Conservation (phyloP, 768 basidiomycete species). For the Floccularia luteovirens region DNA sequence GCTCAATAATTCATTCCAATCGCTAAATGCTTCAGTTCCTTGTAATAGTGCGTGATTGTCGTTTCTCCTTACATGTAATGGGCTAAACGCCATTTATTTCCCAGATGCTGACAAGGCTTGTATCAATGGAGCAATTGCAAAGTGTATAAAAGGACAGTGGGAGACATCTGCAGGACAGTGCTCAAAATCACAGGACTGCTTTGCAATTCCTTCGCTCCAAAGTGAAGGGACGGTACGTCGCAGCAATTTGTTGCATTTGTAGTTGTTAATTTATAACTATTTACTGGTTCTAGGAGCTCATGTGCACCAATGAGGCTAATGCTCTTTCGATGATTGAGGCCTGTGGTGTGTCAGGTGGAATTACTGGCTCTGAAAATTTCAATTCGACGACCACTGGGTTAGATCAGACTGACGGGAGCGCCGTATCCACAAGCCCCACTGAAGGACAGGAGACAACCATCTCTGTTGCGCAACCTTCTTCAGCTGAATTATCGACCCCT, state of each 20-base stretch:
- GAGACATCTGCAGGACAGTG: constrained; percentile 24
- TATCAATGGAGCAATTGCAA: constrained; percentile 27
- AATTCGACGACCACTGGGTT: constrained; percentile 8
- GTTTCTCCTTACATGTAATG: neutral
- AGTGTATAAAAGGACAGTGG: constrained; percentile 36
- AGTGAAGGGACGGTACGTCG: constrained; percentile 36
- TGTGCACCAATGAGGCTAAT: constrained; percentile 43
- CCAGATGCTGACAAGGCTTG: constrained; percentile 39
- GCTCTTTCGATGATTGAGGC: constrained; percentile 37
- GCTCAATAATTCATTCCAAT: constrained; percentile 39
- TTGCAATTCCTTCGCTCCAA: constrained; percentile 40
- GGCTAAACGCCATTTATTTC: constrained; percentile 1
- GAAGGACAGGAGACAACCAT: constrained; percentile 7
- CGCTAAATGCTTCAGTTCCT: constrained; percentile 28
- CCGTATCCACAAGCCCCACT: constrained; percentile 1
- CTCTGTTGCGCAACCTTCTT: neutral
- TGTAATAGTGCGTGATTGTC: constrained; percentile 35
- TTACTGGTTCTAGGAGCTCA: constrained; percentile 24
- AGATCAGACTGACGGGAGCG: constrained; percentile 3
- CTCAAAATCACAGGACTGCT: constrained; percentile 30
- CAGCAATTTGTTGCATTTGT: neutral
- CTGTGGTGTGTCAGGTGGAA: constrained; percentile 36
- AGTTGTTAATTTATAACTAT: neutral
- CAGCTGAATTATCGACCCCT: too few species aligned
- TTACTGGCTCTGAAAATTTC: constrained; percentile 17